These are phyloP conservation scores for Alternaria consortialis DNA, from an alignment of 2,329 filamentous ascomycete species.

Conservation along the genomic window DNA sequence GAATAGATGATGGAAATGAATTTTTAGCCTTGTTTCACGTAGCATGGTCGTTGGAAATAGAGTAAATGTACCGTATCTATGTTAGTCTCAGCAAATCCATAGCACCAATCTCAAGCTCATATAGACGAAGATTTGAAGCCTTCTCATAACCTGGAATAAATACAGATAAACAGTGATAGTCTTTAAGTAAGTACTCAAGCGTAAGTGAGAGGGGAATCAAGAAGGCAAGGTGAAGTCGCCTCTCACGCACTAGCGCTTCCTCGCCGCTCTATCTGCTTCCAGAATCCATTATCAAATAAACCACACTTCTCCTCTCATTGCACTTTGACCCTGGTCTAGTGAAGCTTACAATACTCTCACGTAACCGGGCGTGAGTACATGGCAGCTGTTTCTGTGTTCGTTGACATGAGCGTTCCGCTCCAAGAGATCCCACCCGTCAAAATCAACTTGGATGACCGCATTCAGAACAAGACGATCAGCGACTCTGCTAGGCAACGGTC, in stretches of 20 bases:
- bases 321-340: neutral
- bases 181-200: neutral
- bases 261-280: neutral
- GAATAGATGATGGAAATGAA: no score
- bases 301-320: neutral
- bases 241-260: neutral
- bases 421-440: neutral
- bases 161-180: neutral
- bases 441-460: neutral
- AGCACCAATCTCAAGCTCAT: neutral
- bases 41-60: no score
- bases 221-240: neutral
- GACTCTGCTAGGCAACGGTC: neutral
- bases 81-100: no score
- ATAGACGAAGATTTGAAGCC: neutral
- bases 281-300: neutral
- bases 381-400: neutral
- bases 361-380: neutral
- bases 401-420: neutral
- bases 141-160: neutral
- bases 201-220: neutral
- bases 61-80: no score
- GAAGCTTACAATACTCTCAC: neutral
- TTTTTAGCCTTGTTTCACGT: no score
- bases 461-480: neutral